These are phyloP conservation scores for Chondrus crispus DNA, from an alignment of 23 red algal genomes.

Conservation along the genomic window DNA sequence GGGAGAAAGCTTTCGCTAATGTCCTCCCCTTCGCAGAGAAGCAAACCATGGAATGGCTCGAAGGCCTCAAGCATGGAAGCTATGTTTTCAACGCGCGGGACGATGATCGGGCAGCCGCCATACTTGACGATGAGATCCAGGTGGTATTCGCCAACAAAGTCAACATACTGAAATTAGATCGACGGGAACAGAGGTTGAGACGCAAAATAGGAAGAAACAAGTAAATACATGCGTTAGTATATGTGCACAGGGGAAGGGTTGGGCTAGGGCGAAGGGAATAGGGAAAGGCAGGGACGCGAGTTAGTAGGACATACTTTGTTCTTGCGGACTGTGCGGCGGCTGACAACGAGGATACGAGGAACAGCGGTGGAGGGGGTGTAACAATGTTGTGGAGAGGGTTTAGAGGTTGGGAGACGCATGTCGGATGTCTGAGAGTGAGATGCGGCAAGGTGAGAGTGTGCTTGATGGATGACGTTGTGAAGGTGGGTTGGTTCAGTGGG, in stretches of 20 bases:
- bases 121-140: conserved; percentile 62
- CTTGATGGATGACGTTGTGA: background rate
- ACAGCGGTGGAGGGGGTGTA: background rate
- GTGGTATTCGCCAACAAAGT: conserved; percentile 98
- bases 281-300: background rate
- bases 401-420: background rate
- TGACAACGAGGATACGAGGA: conserved; percentile 78
- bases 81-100: conserved; percentile 56
- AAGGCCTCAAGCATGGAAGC: conserved; percentile 49
- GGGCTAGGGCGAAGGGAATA: background rate
- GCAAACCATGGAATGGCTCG: conserved; percentile 79
- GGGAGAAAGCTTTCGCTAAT: conserved; percentile 14
- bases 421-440: background rate
- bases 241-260: no score
- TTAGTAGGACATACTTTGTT: conserved; percentile 14
- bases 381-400: background rate
- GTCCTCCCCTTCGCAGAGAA: conserved; percentile 95
- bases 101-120: conserved; percentile 78
- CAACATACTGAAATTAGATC: conserved; percentile 64
- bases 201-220: no score
- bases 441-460: background rate
- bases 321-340: conserved; percentile 69
- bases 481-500: background rate
- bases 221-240: no score
- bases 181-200: background rate